phyloP scores from a whole-genome alignment of 2,329 filamentous ascomycete genomes.

The Fusarium graminum region DNA sequence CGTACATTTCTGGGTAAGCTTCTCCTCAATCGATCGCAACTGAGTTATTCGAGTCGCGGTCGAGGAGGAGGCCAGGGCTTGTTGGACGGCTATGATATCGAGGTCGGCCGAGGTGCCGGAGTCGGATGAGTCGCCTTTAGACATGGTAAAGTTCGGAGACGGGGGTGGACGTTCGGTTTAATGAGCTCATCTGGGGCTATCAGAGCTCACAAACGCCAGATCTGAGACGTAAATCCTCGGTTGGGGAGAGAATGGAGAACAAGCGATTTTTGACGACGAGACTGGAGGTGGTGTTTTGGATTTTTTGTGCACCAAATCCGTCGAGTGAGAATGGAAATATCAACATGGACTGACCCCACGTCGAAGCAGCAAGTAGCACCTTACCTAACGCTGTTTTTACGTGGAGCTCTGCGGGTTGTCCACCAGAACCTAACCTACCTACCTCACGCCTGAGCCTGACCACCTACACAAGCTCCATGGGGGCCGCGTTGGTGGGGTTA shows the following conservation, averaged over 20 bases:
- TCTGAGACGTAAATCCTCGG: conserved; percentile 32
- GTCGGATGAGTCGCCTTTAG: conserved; percentile 59
- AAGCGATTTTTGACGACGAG: conserved; percentile 24
- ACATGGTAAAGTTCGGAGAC: conserved; percentile 52
- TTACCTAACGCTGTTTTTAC: conserved; percentile 26
- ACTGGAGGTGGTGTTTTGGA: conserved; percentile 31
- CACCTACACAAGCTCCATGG: conserved; percentile 22
- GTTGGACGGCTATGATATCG: conserved; percentile 64
- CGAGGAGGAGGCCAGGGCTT: conserved; percentile 72
- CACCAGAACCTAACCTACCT: neutral
- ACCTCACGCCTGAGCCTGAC: neutral
- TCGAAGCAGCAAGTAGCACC: conserved; percentile 32
- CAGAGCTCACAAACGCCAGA: conserved; percentile 43
- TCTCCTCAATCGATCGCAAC: conserved; percentile 69
- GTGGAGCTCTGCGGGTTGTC: conserved; percentile 14
- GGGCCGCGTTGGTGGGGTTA: conserved; percentile 39
- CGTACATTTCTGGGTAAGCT: conserved; percentile 67
- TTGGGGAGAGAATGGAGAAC: conserved; percentile 10
- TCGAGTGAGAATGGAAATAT: conserved; percentile 41
- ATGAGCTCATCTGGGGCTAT: conserved; percentile 54
- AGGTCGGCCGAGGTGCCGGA: conserved; percentile 57
- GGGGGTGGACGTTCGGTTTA: conserved; percentile 35
- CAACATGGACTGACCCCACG: conserved; percentile 43
- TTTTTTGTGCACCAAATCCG: conserved; percentile 42
- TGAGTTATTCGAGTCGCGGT: conserved; percentile 67